These are phyloP conservation scores for Erythrobasidium hasegawianum DNA, from an alignment of 1,284 basidiomycete genomes.

Conservation along the genomic window DNA sequence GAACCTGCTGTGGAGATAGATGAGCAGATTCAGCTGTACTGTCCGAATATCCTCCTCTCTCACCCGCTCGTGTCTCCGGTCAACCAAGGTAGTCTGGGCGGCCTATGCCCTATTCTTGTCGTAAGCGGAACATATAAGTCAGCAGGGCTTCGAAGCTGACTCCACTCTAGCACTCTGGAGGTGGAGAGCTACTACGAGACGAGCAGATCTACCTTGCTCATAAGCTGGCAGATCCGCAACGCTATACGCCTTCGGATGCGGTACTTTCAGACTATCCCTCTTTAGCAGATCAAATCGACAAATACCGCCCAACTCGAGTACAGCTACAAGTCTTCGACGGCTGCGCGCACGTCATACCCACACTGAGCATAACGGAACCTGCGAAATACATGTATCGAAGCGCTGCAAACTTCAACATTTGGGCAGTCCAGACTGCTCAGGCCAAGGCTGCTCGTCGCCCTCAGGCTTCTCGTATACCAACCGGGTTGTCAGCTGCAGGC, in stretches of 20 bases:
- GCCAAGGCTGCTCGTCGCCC: constrained; percentile 16
- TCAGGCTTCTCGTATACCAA: not conserved
- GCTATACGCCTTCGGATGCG: constrained; percentile 49
- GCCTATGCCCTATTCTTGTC: constrained; percentile 54
- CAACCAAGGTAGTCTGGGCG: constrained; percentile 54
- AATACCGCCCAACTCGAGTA: constrained; percentile 53
- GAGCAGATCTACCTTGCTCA: constrained; percentile 54
- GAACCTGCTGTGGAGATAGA: constrained; percentile 39
- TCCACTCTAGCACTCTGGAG: constrained; percentile 49
- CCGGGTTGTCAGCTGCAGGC: not conserved
- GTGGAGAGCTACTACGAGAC: constrained; percentile 52
- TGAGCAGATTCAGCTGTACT: constrained; percentile 55
- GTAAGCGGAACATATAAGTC: constrained; percentile 42
- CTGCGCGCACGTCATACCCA: constrained; percentile 51
- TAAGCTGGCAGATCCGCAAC: constrained; percentile 52
- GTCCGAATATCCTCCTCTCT: constrained; percentile 53
- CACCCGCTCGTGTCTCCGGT: constrained; percentile 56
- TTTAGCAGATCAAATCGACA: constrained; percentile 48
- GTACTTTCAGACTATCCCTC: constrained; percentile 51
- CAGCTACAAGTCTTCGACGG: constrained; percentile 52
- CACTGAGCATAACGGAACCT: constrained; percentile 49
- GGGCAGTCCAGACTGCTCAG: constrained; percentile 39
- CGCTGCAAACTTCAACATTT: constrained; percentile 42
- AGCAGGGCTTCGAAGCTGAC: not conserved
- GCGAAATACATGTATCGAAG: constrained; percentile 46